A percentile compares a stretch with the other conserved stretches of the same genome.
phyloP scores from a whole-genome alignment of 192 early-diverging fungal genomes.

The Coemansia sp. region DNA sequence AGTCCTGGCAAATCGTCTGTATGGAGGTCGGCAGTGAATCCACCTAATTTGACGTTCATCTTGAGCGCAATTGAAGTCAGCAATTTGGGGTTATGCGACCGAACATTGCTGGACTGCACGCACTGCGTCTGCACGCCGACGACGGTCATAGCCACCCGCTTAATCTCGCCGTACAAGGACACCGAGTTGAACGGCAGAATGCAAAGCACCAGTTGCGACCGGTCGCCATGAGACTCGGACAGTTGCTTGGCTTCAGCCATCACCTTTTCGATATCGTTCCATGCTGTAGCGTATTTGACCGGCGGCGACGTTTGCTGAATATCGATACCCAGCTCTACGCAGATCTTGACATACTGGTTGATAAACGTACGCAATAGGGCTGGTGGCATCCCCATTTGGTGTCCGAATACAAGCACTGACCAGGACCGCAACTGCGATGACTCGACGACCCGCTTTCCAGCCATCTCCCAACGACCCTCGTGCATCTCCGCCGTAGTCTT shows the following conservation, averaged over 20 bases:
- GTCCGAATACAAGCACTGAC: slow-evolving; percentile 27
- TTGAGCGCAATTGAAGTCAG: slow-evolving; percentile 50
- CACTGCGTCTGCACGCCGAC: slow-evolving; percentile 59
- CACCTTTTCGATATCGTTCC: background rate
- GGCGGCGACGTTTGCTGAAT: slow-evolving; percentile 19
- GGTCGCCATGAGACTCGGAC: background rate
- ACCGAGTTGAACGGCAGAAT: slow-evolving; percentile 15
- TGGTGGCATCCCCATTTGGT: background rate
- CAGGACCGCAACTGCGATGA: slow-evolving; percentile 16
- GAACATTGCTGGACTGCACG: slow-evolving; percentile 21
- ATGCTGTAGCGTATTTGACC: slow-evolving; percentile 1
- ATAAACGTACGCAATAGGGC: slow-evolving; percentile 12
- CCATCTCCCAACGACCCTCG: slow-evolving; percentile 10
- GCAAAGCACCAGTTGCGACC: slow-evolving; percentile 26
- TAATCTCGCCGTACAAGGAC: slow-evolving; percentile 55
- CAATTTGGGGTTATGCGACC: slow-evolving; percentile 19
- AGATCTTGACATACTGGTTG: slow-evolving; percentile 16
- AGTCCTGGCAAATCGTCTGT: slow-evolving; percentile 6
- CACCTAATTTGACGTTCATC: slow-evolving; percentile 68
- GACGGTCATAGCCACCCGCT: slow-evolving; percentile 50
- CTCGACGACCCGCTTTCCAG: background rate
- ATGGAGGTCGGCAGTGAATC: slow-evolving; percentile 43
- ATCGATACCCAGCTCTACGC: slow-evolving; percentile 15
- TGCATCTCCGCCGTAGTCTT: background rate
- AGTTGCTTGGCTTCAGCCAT: background rate